These are phyloP conservation scores for Bipolaris victoriae DNA, from an alignment of 2,329 filamentous ascomycete genomes.

Conservation along the genomic window DNA sequence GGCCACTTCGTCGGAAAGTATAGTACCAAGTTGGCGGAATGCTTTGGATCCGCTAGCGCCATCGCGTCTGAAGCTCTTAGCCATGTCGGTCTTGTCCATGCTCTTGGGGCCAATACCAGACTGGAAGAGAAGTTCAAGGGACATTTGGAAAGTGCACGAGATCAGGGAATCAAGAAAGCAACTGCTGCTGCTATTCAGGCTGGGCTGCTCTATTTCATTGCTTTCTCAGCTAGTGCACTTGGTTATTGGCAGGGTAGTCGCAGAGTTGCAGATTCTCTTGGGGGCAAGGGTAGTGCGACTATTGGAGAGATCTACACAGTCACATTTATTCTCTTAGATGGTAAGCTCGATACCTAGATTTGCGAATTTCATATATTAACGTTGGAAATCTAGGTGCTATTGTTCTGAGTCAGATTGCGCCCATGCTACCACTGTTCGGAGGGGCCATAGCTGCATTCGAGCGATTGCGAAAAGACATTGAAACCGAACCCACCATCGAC, in stretches of 20 bases:
- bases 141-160: slow-evolving; percentile 58
- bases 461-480: slow-evolving; percentile 65
- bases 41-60: slow-evolving; percentile 64
- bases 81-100: slow-evolving; percentile 67
- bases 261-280: slow-evolving; percentile 56
- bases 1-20: slow-evolving; percentile 63
- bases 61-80: slow-evolving; percentile 68
- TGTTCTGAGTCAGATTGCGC: slow-evolving; percentile 54
- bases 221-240: slow-evolving; percentile 69
- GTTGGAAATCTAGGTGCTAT: slow-evolving; percentile 48
- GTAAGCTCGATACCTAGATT: slow-evolving; percentile 22
- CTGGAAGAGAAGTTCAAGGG: slow-evolving; percentile 66
- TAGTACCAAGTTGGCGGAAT: slow-evolving; percentile 57
- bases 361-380: neutral
- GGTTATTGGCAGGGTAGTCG: slow-evolving; percentile 72
- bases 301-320: slow-evolving; percentile 61
- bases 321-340: slow-evolving; percentile 62
- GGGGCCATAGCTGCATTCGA: slow-evolving; percentile 61
- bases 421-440: slow-evolving; percentile 58
- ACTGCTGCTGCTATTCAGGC: slow-evolving; percentile 63
- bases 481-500: slow-evolving; percentile 52
- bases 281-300: slow-evolving; percentile 40
- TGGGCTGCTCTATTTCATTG: slow-evolving; percentile 70
- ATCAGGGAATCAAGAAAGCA: slow-evolving; percentile 64
- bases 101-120: slow-evolving; percentile 65